phyloP scores from a whole-genome alignment of 108 stramenopile genomes.

The Nannochloropsis salina region DNA sequence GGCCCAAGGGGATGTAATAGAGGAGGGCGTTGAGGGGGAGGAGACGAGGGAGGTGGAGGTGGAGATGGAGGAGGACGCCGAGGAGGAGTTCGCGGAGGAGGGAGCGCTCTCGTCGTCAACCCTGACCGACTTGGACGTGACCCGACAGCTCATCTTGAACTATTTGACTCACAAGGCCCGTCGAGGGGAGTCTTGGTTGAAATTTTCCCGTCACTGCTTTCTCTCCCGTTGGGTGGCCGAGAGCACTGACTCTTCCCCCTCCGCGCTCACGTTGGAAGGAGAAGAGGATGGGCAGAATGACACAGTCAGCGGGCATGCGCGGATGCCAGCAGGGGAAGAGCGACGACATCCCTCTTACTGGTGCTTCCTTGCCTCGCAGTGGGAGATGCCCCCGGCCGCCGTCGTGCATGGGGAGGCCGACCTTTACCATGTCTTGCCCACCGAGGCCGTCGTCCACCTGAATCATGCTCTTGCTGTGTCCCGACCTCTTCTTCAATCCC shows the following conservation, averaged over 20 bases:
- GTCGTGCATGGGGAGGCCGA: background rate
- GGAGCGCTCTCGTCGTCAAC: background rate
- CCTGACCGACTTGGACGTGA: background rate
- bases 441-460: background rate
- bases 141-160: background rate
- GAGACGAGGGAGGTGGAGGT: background rate
- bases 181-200: background rate
- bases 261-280: background rate
- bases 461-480: background rate
- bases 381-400: background rate
- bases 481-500: background rate
- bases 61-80: background rate
- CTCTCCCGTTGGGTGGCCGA: background rate
- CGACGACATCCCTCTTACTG: conserved; percentile 16
- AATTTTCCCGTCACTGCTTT: background rate
- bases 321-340: background rate
- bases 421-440: conserved; percentile 7
- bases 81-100: background rate
- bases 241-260: background rate
- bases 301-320: background rate
- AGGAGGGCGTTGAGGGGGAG: background rate
- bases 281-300: background rate
- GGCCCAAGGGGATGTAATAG: background rate
- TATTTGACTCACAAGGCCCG: background rate
- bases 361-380: background rate